phyloP scores from a whole-genome alignment of 2,329 filamentous ascomycete genomes.

The Malbranchea zuffiana region DNA sequence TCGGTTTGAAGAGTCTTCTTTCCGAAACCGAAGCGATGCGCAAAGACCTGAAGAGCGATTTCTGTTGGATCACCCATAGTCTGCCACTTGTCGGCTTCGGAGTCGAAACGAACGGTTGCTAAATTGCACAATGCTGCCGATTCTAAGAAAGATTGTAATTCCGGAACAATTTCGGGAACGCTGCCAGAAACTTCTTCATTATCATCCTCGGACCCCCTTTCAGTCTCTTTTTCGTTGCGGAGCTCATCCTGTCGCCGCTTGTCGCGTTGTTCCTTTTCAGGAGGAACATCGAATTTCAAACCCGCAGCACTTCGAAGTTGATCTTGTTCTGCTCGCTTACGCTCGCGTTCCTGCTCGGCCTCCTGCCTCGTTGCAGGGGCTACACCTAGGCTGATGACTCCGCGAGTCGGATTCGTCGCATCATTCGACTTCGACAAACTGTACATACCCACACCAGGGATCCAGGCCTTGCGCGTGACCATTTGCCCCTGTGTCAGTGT shows the following conservation, averaged over 20 bases:
- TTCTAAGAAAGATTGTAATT: slow-evolving; percentile 42
- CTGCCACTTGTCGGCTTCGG: slow-evolving; percentile 39
- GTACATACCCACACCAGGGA: slow-evolving; percentile 44
- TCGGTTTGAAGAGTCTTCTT: slow-evolving; percentile 33
- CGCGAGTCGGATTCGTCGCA: slow-evolving; percentile 46
- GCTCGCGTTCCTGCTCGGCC: slow-evolving; percentile 25
- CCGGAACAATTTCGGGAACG: slow-evolving; percentile 33
- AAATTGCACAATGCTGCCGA: slow-evolving; percentile 48
- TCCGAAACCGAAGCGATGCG: slow-evolving; percentile 47
- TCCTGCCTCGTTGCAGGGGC: slow-evolving; percentile 23
- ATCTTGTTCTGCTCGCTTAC: slow-evolving; percentile 41
- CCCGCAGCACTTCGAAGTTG: slow-evolving; percentile 49
- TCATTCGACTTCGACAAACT: slow-evolving; percentile 43
- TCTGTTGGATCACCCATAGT: slow-evolving; percentile 55
- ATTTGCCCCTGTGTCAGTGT: slow-evolving; percentile 48
- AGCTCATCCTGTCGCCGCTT: slow-evolving; percentile 20
- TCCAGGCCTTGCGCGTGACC: slow-evolving; percentile 49
- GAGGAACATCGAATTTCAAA: slow-evolving; percentile 53
- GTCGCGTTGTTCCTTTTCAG: slow-evolving; percentile 32
- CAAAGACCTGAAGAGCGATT: slow-evolving; percentile 56
- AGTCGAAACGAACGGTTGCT: slow-evolving; percentile 39
- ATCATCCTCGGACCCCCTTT: slow-evolving; percentile 16
- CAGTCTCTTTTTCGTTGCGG: slow-evolving; percentile 14
- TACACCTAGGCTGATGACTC: slow-evolving; percentile 33
- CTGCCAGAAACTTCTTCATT: slow-evolving; percentile 14